Percentiles rank a stretch among this genome's conserved stretches.
phyloP scores from a whole-genome alignment of 345 rosid genomes.

The Salix suchowensis region DNA sequence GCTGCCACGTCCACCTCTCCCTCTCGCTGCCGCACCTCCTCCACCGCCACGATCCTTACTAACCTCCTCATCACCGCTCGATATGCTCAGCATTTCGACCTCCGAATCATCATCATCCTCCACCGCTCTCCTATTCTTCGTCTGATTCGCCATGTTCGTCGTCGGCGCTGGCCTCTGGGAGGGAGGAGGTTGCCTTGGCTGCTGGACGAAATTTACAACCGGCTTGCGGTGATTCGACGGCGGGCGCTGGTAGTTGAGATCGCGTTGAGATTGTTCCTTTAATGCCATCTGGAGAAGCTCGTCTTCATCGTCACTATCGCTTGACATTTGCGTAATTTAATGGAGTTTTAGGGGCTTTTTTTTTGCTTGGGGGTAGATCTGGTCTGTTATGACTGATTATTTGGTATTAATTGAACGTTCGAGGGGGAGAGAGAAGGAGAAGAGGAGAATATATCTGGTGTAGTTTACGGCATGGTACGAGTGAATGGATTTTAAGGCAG shows the following conservation, averaged over 20 bases:
- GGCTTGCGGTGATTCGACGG: conserved; percentile 38
- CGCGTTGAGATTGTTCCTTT: conserved; percentile 79
- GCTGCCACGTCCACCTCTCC: conserved; percentile 26
- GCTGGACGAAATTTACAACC: conserved; percentile 77
- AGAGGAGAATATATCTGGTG: background rate
- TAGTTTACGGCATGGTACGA: background rate
- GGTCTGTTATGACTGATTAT: background rate
- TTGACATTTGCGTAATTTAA: conserved; percentile 50
- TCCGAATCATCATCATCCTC: conserved; percentile 92
- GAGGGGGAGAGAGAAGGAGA: background rate
- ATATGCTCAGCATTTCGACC: conserved; percentile 96
- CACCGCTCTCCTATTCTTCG: conserved; percentile 32
- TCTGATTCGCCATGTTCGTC: background rate
- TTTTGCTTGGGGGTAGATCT: background rate
- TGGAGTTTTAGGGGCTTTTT: background rate
- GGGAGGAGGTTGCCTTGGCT: conserved; percentile 28
- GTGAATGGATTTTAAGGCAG: background rate
- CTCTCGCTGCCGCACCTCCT: conserved; percentile 23
- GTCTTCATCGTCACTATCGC: conserved; percentile 90
- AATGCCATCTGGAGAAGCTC: conserved; percentile 96
- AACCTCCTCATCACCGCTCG: conserved; percentile 89
- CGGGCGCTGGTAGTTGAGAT: conserved; percentile 63
- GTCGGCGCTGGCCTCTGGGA: conserved; percentile 20
- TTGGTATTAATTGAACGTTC: background rate
- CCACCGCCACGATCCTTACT: conserved; percentile 38